phyloP scores from a whole-genome alignment of 2,329 filamentous ascomycete genomes.

The Talaromyces amestolkiae region DNA sequence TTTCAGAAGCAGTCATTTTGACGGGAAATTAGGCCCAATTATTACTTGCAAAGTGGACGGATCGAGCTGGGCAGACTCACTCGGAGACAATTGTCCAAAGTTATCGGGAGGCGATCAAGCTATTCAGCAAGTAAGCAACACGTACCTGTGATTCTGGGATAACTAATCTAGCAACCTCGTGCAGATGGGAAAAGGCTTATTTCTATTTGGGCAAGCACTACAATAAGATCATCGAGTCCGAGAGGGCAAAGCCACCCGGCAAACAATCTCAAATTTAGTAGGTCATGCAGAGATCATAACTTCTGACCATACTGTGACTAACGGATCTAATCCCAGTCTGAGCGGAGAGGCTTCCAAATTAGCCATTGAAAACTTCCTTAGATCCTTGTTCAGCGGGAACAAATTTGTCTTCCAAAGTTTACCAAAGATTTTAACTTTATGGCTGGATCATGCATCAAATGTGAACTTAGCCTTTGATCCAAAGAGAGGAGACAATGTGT shows the following conservation, averaged over 20 bases:
- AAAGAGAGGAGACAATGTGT: conserved; percentile 49
- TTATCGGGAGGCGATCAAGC: conserved; percentile 69
- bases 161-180: conserved; percentile 14
- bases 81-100: conserved; percentile 73
- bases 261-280: conserved; percentile 73
- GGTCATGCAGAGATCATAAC: conserved; percentile 20
- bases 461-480: conserved; percentile 60
- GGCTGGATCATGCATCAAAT: conserved; percentile 84
- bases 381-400: conserved; percentile 81
- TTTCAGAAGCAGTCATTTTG: conserved; percentile 18
- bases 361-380: conserved; percentile 89
- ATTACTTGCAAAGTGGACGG: conserved; percentile 93
- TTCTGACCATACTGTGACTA: not conserved
- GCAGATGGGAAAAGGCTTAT: conserved; percentile 90
- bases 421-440: conserved; percentile 85
- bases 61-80: conserved; percentile 89
- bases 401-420: conserved; percentile 96
- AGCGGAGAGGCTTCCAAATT: conserved; percentile 82
- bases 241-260: conserved; percentile 70
- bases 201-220: conserved; percentile 97
- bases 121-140: conserved; percentile 34
- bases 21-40: conserved; percentile 64
- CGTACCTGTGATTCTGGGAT: not conserved
- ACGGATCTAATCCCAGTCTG: conserved; percentile 46
- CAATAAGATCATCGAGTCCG: conserved; percentile 89